A percentile compares a stretch with the other conserved stretches of the same genome.
Conservation (phyloP, 768 basidiomycete species). For the Podaxis sp. region DNA sequence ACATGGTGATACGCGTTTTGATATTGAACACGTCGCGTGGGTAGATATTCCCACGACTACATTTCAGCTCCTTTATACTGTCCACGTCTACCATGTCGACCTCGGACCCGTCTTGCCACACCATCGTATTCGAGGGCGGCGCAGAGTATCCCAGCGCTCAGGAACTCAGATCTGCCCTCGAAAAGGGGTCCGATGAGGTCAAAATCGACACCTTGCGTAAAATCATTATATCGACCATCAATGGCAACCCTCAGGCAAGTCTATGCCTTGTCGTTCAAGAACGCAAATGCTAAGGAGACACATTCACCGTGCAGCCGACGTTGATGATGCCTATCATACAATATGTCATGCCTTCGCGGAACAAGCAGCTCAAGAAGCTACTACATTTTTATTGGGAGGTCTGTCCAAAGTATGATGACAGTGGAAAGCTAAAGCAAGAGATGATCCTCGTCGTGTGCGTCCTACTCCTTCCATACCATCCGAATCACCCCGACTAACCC, state of each 20-base stretch:
- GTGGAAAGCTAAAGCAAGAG: constrained; percentile 97
- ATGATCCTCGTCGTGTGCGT: constrained; percentile 98
- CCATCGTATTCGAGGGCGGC: constrained; percentile 71
- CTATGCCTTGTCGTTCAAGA: neutral
- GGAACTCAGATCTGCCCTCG: constrained; percentile 79
- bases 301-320: constrained; percentile 56
- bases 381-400: constrained; percentile 97
- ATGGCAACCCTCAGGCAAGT: constrained; percentile 88
- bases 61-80: constrained; percentile 5
- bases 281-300: neutral
- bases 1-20: too few relatives aligned
- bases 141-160: constrained; percentile 76
- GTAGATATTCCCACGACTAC: constrained; percentile 18
- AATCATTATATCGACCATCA: constrained; percentile 92
- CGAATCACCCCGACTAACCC: constrained; percentile 1
- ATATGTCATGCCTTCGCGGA: constrained; percentile 92
- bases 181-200: constrained; percentile 96
- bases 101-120: constrained; percentile 72
- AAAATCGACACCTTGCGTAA: constrained; percentile 94
- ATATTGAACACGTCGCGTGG: constrained; percentile 18
- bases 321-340: constrained; percentile 99
- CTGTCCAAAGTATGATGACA: constrained; percentile 96
- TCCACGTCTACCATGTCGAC: constrained; percentile 34
- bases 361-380: constrained; percentile 96
- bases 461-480: neutral